phyloP scores from a whole-genome alignment of 768 basidiomycete species.

The Rhodotorula kratochvilovae region DNA sequence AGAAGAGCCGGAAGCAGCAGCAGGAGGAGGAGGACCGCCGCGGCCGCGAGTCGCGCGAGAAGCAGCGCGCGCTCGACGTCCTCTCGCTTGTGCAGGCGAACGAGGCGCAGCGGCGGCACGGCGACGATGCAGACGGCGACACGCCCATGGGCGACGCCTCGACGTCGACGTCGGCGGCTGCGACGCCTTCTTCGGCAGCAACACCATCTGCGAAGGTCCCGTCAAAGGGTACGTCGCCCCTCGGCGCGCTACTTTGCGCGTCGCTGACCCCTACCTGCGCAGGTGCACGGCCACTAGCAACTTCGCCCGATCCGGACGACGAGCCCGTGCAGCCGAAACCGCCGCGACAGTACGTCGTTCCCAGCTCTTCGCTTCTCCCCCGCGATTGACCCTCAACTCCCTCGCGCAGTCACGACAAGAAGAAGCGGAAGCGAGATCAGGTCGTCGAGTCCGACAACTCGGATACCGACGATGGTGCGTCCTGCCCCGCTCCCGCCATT shows the following conservation, averaged over 20 bases:
- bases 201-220: neutral
- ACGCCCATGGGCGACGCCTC: neutral
- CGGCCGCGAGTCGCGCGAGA: neutral
- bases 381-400: neutral
- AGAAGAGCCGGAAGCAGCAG: neutral
- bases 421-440: slow-evolving; percentile 36
- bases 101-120: neutral
- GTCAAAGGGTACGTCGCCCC: neutral
- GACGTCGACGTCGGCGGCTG: neutral
- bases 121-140: slow-evolving; percentile 1
- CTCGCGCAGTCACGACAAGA: slow-evolving; percentile 19
- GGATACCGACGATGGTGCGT: slow-evolving; percentile 23
- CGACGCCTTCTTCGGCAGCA: neutral
- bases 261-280: neutral
- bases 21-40: neutral
- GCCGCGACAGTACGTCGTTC: slow-evolving; percentile 6
- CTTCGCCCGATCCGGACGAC: slow-evolving; percentile 30
- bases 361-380: rapidly evolving
- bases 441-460: slow-evolving; percentile 38
- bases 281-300: neutral
- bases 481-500: neutral
- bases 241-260: rapidly evolving
- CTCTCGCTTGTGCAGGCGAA: neutral
- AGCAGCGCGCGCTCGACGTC: slow-evolving; percentile 4
- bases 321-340: slow-evolving; percentile 27